Evolutionary conservation across 2,329 filamentous ascomycete genomes (phyloP).

Genomic region (Paraphaeosphaeria minitans): DNA sequence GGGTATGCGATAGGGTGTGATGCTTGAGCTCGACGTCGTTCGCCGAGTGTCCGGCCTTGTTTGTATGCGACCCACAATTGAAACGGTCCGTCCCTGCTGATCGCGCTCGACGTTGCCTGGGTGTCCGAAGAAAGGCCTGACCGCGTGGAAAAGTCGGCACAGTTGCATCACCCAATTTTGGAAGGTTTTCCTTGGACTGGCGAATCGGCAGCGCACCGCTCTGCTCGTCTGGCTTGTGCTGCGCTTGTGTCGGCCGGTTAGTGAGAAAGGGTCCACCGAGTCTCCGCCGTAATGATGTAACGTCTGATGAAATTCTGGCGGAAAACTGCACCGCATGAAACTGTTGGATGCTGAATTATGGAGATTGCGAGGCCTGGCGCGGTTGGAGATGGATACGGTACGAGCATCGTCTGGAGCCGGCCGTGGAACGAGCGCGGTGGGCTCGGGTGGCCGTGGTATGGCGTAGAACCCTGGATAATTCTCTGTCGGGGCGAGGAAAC

Average conservation of each 20-base stretch:
- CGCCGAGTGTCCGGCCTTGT: conserved; percentile 5
- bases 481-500: background rate
- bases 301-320: conserved; percentile 20
- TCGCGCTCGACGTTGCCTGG: background rate
- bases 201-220: conserved; percentile 1
- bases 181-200: background rate
- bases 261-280: conserved; percentile 16
- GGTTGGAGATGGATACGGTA: conserved; percentile 8
- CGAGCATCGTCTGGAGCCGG: conserved; percentile 13
- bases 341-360: conserved; percentile 33
- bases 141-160: conserved; percentile 1
- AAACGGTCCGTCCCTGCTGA: conserved; percentile 7
- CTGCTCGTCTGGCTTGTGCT: background rate
- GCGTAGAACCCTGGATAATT: background rate
- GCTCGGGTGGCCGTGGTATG: background rate
- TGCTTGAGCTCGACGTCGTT: conserved; percentile 2
- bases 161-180: background rate
- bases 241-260: background rate
- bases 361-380: conserved; percentile 9
- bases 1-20: background rate
- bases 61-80: background rate
- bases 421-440: conserved; percentile 6
- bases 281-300: conserved; percentile 37
- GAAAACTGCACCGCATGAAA: conserved; percentile 28
- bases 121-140: conserved; percentile 1